A percentile compares a stretch with the other conserved stretches of the same genome.
These are phyloP conservation scores for Prunus davidiana DNA, from an alignment of 306 rosid genomes.

Conservation along the genomic window DNA sequence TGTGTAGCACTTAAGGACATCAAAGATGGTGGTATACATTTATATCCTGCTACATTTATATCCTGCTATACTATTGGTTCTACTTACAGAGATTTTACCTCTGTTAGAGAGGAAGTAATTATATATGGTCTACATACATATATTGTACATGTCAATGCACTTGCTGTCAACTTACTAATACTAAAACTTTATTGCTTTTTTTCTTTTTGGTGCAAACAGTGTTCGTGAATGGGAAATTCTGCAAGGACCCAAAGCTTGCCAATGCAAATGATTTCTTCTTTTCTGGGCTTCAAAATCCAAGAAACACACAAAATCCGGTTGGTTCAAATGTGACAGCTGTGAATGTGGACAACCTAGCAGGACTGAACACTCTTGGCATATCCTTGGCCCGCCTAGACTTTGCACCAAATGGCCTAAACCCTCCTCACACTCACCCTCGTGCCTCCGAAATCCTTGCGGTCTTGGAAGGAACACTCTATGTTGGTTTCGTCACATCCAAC, in stretches of 20 bases:
- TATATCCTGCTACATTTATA: neutral
- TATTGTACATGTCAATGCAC: neutral
- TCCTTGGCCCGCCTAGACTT: neutral
- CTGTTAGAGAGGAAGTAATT: too few species aligned
- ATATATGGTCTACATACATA: too few species aligned
- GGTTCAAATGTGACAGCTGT: neutral
- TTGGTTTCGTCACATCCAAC: too few species aligned
- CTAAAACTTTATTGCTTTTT: neutral
- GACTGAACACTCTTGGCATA: neutral
- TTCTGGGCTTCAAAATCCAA: neutral
- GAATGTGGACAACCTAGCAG: neutral
- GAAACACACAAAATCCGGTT: neutral
- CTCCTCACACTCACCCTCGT: too few species aligned
- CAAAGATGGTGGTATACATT: too few species aligned
- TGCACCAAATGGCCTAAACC: neutral
- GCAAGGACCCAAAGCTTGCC: neutral
- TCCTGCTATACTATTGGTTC: neutral
- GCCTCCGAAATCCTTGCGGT: too few species aligned
- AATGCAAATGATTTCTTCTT: neutral
- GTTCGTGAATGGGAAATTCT: neutral
- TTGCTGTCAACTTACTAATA: neutral
- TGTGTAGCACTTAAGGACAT: neutral
- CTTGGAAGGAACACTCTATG: too few species aligned
- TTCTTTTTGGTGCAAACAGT: neutral
- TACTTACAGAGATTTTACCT: too few species aligned